A percentile compares a stretch with the other conserved stretches of the same genome.
Evolutionary conservation across 345 rosid species (phyloP).

Genomic region (Xanthoceras sorbifolium): DNA sequence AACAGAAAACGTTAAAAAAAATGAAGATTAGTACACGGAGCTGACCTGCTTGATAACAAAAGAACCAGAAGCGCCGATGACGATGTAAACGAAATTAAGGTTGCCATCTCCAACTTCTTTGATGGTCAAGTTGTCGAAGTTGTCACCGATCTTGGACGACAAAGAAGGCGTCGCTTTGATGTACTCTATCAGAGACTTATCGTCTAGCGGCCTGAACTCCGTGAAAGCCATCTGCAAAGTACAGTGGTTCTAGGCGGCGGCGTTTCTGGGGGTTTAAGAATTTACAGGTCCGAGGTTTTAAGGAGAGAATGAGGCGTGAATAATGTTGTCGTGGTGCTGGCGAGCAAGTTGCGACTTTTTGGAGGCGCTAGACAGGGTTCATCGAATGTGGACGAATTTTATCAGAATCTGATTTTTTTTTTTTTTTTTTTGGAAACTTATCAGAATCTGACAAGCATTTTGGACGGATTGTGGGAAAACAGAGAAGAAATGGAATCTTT

Average conservation of each 20-base stretch:
- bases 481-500: not conserved
- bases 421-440: too few relatives aligned
- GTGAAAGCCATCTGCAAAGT: slow-evolving; percentile 46
- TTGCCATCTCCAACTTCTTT: slow-evolving; percentile 98
- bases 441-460: not conserved
- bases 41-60: slow-evolving; percentile 85
- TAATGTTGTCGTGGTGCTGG: not conserved
- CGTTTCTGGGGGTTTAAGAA: not conserved
- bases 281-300: not conserved
- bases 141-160: slow-evolving; percentile 59
- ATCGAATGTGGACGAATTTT: slow-evolving; percentile 21
- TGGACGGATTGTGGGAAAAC: not conserved
- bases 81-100: slow-evolving; percentile 86
- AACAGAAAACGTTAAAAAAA: too few relatives aligned
- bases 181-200: slow-evolving; percentile 74
- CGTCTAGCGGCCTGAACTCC: slow-evolving; percentile 73
- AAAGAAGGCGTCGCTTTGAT: slow-evolving; percentile 71
- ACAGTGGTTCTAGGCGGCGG: not conserved
- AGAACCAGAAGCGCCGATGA: slow-evolving; percentile 62
- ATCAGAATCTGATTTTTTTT: not conserved
- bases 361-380: not conserved
- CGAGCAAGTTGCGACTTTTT: not conserved
- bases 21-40: too few relatives aligned
- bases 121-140: slow-evolving; percentile 59
- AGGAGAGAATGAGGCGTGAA: not conserved